Evolutionary conservation across 1,139 yeast species (phyloP), one percentile per base, ranked within the genome.

Genomic region (Yarrowia galli): DNA sequence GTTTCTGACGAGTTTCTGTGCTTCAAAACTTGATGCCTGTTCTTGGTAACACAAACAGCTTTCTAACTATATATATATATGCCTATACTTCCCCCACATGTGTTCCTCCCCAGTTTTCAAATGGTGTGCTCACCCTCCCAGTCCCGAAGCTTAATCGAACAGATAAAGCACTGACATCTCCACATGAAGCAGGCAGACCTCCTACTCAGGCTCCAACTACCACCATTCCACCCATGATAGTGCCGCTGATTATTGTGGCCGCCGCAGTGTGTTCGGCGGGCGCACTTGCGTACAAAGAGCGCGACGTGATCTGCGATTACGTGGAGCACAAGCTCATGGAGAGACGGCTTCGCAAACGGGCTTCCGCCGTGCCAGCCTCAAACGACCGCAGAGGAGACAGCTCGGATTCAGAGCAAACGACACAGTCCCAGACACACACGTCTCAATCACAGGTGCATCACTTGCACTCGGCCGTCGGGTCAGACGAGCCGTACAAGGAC

Each of bases 251-350:
- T 32, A 61, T 61, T 36, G 66, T 35, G 45, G 66, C 66, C 28
- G 66, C 66, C 28, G 66, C 66, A 5, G 25, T 61, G 6, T 61
- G 66, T 22, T 61, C 66, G 66, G 66, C 66, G 35, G 66, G 66
- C 36, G 66, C 66, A 8, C 54, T 61, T 4, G 66, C 66, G 25
- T 61, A 46, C 56, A 46, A 48, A 38, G 66, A 61, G 56, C 54
- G 66, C 22, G 66, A 61, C 38, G 23, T 46, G 23, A 46, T 61
- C 23, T 61, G 54, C 46, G 66, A 61, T 42, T 61, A 61, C 18
- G 38, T 61, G 23, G 66, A 61, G 25, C 66, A 61, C 36, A 61
- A 61, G 45, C 56, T 61, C 5, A 61, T 46, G 54, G 66, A 61
- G 56, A 13, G 66, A 28, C 43, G 66, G 38, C 46, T 48, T 9